These are phyloP conservation scores for Fusarium torulosum DNA, from an alignment of 2,329 filamentous ascomycete genomes.

Conservation along the genomic window DNA sequence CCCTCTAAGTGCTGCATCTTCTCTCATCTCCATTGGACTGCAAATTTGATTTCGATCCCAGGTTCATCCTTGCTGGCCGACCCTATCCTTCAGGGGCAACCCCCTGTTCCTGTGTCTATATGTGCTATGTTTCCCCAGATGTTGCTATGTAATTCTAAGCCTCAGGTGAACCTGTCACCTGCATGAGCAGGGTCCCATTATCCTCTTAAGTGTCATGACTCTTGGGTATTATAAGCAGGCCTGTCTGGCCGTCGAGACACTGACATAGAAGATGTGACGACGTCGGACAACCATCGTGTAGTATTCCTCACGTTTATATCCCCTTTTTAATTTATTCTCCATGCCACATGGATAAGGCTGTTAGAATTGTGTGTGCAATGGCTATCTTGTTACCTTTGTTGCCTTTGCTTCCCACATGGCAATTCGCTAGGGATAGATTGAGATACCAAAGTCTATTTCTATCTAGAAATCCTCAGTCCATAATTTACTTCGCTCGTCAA, in stretches of 20 bases:
- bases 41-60: slow-evolving; percentile 4
- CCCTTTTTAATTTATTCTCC: slow-evolving; percentile 3
- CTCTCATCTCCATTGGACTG: background rate
- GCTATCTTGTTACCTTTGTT: slow-evolving; percentile 20
- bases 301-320: background rate
- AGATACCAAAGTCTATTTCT: background rate
- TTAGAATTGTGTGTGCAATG: no score
- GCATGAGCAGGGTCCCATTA: slow-evolving; percentile 3
- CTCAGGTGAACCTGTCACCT: slow-evolving; percentile 48
- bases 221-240: no score
- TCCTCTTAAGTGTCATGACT: background rate
- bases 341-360: background rate
- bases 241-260: background rate
- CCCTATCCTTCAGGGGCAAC: slow-evolving; percentile 27
- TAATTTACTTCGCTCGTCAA: background rate
- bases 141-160: slow-evolving; percentile 37
- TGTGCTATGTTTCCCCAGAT: slow-evolving; percentile 36
- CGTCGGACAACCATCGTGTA: background rate
- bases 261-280: background rate
- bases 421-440: slow-evolving; percentile 20
- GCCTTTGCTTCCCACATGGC: slow-evolving; percentile 46
- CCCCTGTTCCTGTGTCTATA: slow-evolving; percentile 11
- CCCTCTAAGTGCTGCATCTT: background rate
- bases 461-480: background rate
- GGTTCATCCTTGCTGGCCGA: slow-evolving; percentile 22